Evolutionary conservation across 2,329 filamentous ascomycete species (phyloP), one percentile per base, ranked within the genome.

Genomic region (Penicillium sclerotiorum): DNA sequence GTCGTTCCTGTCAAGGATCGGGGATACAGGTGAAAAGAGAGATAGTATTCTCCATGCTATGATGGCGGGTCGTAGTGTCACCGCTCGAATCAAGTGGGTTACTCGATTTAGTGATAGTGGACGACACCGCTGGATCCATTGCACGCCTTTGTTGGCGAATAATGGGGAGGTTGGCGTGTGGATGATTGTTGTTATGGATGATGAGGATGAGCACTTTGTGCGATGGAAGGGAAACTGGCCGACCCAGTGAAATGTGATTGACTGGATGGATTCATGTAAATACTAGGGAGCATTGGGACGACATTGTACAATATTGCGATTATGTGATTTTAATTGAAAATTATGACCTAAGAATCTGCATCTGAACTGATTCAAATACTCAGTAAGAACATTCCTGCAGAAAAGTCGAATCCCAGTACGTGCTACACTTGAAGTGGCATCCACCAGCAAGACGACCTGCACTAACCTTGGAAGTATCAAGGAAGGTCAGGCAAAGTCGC

Each of bases 121-220:
- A 0, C 78, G 86, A 15, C 78, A 80, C 41, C 79, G 87, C 38
- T 91, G 88, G 87, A 87, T 91, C 33, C 88, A 91, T 66, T 88
- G 86, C 63, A 91, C 88, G 20, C 88, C 88, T 2, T 72, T 91
- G 4, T 70, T 88, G 4, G 87, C 86, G 2, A 78, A 78, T 33
- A 85, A 85, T 55, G 84, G 85, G 1, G 75, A 80, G 3, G 82
- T 91, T 0, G 88, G 88, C 12, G 87, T 90, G 0, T 91, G 88
- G 88, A 88, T 91, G 85, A 77, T 90, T 6, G 79, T 90, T 1
- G 77, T 91, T 9, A 82, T 89, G 3, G 86, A 90, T 55, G 84
- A 85, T 46, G 84, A 88, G 37, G 70, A 74, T 4, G 57, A 57
- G 25, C 22, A 52, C 32, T 45, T 53, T 27, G 36, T 57, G 18